Evolutionary conservation across 305 asterid species (phyloP).

Genomic region (Striga hermonthica): DNA sequence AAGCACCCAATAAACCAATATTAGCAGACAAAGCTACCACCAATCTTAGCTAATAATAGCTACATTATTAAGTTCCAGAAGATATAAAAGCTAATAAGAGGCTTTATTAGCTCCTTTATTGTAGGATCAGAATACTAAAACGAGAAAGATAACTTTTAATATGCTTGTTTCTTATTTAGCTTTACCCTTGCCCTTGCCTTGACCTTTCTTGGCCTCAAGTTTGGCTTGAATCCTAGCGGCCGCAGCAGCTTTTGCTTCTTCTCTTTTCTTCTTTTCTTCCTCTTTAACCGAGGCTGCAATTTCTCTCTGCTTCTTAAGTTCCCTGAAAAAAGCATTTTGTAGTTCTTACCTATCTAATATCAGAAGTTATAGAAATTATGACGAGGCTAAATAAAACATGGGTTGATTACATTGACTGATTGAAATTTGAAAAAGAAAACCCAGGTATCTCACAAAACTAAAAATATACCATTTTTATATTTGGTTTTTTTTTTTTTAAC

Average conservation of each 20-base stretch:
- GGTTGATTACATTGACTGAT: not conserved
- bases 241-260: slow-evolving; percentile 95
- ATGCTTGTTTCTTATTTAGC: slow-evolving; percentile 39
- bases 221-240: slow-evolving; percentile 98
- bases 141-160: not conserved
- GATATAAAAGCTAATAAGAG: not conserved
- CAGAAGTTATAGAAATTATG: slow-evolving; percentile 2
- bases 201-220: slow-evolving; percentile 77
- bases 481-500: not conserved
- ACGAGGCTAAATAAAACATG: not conserved
- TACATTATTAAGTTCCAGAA: not conserved
- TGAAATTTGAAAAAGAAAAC: not conserved
- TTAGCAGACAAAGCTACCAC: not conserved
- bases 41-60: too few species aligned
- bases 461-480: not conserved
- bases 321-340: slow-evolving; percentile 39
- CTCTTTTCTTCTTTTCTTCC: slow-evolving; percentile 96
- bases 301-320: slow-evolving; percentile 92
- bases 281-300: slow-evolving; percentile 70
- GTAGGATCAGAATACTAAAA: not conserved
- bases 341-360: not conserved
- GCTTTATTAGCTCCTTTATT: slow-evolving; percentile 8
- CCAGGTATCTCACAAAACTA: not conserved
- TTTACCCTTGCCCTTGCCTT: slow-evolving; percentile 93
- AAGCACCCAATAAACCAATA: too few species aligned